Percentiles rank a stretch among this genome's conserved stretches.
Evolutionary conservation across 169 alveolate species (phyloP).

Genomic region (Haemoproteus tartakovskyi): DNA sequence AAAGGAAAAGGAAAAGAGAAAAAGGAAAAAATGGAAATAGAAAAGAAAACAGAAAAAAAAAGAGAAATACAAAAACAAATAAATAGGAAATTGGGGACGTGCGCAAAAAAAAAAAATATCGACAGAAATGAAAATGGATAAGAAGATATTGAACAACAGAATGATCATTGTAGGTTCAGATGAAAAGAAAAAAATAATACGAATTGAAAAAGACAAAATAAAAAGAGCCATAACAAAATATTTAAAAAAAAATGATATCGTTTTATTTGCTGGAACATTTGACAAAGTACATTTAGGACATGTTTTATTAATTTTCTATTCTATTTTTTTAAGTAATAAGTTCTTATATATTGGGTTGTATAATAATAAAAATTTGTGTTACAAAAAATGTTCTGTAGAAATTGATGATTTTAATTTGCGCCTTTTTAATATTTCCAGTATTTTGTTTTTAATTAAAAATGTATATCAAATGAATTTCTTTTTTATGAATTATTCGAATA

Average conservation of each 20-base stretch:
- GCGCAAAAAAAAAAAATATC: neutral
- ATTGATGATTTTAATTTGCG: slow-evolving; percentile 58
- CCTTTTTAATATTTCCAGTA: slow-evolving; percentile 17
- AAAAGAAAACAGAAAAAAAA: neutral
- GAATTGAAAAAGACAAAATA: slow-evolving; percentile 36
- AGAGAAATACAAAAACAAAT: neutral
- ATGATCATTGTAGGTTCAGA: neutral
- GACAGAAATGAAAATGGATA: neutral
- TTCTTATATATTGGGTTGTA: slow-evolving; percentile 49
- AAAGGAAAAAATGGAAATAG: neutral
- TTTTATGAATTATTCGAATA: slow-evolving; percentile 19
- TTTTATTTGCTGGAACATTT: slow-evolving; percentile 59
- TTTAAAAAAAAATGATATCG: slow-evolving; percentile 43
- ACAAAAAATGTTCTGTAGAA: slow-evolving; percentile 54
- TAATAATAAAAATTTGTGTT: slow-evolving; percentile 43
- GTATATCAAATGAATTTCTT: slow-evolving; percentile 28
- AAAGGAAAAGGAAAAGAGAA: neutral
- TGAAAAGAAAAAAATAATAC: slow-evolving; percentile 7
- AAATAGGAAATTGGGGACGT: no score
- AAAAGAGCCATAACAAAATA: slow-evolving; percentile 23
- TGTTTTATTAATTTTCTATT: slow-evolving; percentile 32
- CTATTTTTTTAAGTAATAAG: slow-evolving; percentile 28
- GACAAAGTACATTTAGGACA: slow-evolving; percentile 60
- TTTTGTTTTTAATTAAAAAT: slow-evolving; percentile 41
- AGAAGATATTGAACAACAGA: no score